Percentiles rank a stretch among this genome's conserved stretches.
Conservation (phyloP, 1,139 yeast genomes). For the Candida dubliniensis region DNA sequence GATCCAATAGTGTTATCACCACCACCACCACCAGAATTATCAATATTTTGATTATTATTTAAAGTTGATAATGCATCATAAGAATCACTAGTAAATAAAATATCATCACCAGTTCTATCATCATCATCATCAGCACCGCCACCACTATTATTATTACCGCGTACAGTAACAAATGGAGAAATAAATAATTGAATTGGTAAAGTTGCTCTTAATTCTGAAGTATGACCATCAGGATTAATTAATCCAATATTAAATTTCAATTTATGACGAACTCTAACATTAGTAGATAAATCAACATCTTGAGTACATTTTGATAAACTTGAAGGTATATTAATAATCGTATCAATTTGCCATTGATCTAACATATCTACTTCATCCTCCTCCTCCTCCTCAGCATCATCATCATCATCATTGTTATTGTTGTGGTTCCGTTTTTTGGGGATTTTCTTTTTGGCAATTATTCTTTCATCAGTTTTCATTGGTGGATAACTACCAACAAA, state of each 20-base stretch:
- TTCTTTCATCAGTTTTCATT: conserved; percentile 59
- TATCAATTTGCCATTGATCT: conserved; percentile 79
- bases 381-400: too few species aligned
- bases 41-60: conserved; percentile 6
- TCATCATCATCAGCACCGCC: too few species aligned
- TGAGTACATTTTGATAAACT: conserved; percentile 76
- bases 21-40: not conserved
- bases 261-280: conserved; percentile 70
- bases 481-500: conserved; percentile 60
- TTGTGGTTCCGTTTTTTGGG: conserved; percentile 18
- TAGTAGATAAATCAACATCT: conserved; percentile 67
- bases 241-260: conserved; percentile 64
- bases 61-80: conserved; percentile 20
- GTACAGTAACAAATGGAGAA: conserved; percentile 78
- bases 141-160: conserved; percentile 41
- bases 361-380: conserved; percentile 25
- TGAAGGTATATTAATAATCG: conserved; percentile 64
- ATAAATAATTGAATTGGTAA: conserved; percentile 68
- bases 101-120: conserved; percentile 26
- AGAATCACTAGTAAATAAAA: conserved; percentile 31
- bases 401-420: too few species aligned
- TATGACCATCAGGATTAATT: conserved; percentile 72
- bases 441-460: conserved; percentile 43
- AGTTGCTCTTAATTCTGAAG: conserved; percentile 74
- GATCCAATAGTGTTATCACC: conserved; percentile 17